Conservation (phyloP, 2,329 filamentous ascomycete genomes). For the Curvularia lunata region DNA sequence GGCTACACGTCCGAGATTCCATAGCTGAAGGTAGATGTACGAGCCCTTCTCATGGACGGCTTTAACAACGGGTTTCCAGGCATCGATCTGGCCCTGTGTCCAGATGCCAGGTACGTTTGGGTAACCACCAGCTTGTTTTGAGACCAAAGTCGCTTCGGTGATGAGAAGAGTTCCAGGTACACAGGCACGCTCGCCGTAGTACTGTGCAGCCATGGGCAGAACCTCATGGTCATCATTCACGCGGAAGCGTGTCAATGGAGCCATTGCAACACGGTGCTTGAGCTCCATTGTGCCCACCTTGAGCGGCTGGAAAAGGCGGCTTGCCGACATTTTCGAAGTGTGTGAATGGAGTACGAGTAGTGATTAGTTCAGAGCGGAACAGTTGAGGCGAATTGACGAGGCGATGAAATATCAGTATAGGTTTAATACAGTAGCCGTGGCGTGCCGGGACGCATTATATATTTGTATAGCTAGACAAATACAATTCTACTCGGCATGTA, state of each 20-base stretch:
- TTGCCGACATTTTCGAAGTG: conserved; percentile 32
- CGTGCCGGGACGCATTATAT: conserved; percentile 10
- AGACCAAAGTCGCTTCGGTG: conserved; percentile 63
- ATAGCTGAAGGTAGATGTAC: conserved; percentile 68
- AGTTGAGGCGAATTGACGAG: not conserved
- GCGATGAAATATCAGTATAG: not conserved
- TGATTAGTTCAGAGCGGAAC: not conserved
- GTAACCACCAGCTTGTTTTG: conserved; percentile 55
- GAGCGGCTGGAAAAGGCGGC: conserved; percentile 45
- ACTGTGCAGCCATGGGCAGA: conserved; percentile 52
- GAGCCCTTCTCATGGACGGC: conserved; percentile 68
- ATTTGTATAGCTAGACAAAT: not conserved
- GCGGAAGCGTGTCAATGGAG: conserved; percentile 50
- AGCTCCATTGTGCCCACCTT: conserved; percentile 44
- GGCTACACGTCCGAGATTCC: conserved; percentile 65
- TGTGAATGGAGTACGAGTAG: not conserved
- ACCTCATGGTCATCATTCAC: conserved; percentile 58
- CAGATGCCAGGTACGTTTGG: conserved; percentile 65
- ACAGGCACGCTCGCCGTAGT: conserved; percentile 62
- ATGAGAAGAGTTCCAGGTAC: conserved; percentile 64
- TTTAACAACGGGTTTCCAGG: conserved; percentile 66
- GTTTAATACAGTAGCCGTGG: not conserved
- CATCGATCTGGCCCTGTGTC: conserved; percentile 54
- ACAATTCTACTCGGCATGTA: not conserved
- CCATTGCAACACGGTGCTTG: conserved; percentile 46